Base-by-base conservation (phyloP, 257 asterid genomes). In the Ballota nigra region DNA sequence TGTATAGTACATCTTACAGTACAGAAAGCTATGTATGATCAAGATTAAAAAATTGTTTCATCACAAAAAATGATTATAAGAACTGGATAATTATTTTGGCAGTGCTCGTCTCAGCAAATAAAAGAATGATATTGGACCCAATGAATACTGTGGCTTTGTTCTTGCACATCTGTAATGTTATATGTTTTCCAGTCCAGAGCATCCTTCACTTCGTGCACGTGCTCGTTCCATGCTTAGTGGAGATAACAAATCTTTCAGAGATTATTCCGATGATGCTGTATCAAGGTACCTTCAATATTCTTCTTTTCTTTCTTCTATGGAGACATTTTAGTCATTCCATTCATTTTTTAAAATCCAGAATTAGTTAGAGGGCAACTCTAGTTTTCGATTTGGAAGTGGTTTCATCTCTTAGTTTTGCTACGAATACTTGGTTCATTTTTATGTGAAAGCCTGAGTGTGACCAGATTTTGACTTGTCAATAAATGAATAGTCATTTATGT, bases 151-250 rank as follows among this genome's bases (percentile, higher is more conserved):
- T 57, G 73, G 8, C 57, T 58, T 40, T 69, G 31, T 57, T 80
- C 74, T 68, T 68, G 70, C 76, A 34, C 67, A 68, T 78, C 63
- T 45, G 52, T 62, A 61, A 73, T 64, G 55, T 69, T 22, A 66
- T 63, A 33, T 58, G 40, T 76, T 74, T 78, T 79, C 58, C 85
- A 94, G 99, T 77, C 99, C 98, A 33, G 99, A 94, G 82, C 98
- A 91, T 77, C 98, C 77, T 53, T 81, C 85, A 26, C 69, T 85
- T 76, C 89, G 85, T 63, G 90, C 91, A 66, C 90, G 87, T 74
- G 89, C 86, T 75, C 88, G 94, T 72, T 94, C 99, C 75, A 64
- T 89, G 89, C 97, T 91, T 75, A 89, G 97, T 70, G 97, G 92
- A 56, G 96, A 85, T 81, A 83, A 81, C 63, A 85, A 85, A 82